phyloP scores from a whole-genome alignment of 2,329 filamentous ascomycete genomes.

The Fusarium sp. region DNA sequence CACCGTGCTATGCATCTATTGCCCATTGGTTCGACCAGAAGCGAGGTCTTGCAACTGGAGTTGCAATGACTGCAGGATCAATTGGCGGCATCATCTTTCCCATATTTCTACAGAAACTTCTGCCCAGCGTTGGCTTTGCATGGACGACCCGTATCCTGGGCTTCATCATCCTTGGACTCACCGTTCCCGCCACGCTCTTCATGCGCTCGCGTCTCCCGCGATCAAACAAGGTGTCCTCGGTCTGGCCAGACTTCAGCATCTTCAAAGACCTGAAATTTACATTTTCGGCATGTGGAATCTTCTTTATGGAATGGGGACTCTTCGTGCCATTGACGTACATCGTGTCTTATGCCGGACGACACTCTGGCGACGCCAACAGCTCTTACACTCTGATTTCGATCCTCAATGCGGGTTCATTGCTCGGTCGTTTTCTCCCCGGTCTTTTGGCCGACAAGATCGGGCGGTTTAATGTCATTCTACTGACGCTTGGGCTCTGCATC shows the following conservation, averaged over 20 bases:
- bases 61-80: constrained; percentile 79
- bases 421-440: constrained; percentile 82
- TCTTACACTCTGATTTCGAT: constrained; percentile 82
- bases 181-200: constrained; percentile 59
- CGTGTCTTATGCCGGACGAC: constrained; percentile 72
- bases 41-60: constrained; percentile 81
- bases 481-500: constrained; percentile 69
- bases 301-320: constrained; percentile 76
- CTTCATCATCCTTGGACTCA: constrained; percentile 60
- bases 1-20: constrained; percentile 77
- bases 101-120: constrained; percentile 57
- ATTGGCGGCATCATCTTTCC: constrained; percentile 75
- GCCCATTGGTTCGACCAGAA: constrained; percentile 82
- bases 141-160: constrained; percentile 63
- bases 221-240: constrained; percentile 47
- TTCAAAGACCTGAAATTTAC: constrained; percentile 70
- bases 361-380: constrained; percentile 32
- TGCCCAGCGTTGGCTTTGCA: constrained; percentile 59
- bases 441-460: constrained; percentile 80
- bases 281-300: constrained; percentile 70
- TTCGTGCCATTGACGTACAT: constrained; percentile 83
- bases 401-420: constrained; percentile 80
- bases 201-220: constrained; percentile 66
- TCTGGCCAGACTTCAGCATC: constrained; percentile 69
- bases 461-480: constrained; percentile 82